These are phyloP conservation scores for Salix purpurea DNA, from an alignment of 345 rosid genomes.

Conservation along the genomic window DNA sequence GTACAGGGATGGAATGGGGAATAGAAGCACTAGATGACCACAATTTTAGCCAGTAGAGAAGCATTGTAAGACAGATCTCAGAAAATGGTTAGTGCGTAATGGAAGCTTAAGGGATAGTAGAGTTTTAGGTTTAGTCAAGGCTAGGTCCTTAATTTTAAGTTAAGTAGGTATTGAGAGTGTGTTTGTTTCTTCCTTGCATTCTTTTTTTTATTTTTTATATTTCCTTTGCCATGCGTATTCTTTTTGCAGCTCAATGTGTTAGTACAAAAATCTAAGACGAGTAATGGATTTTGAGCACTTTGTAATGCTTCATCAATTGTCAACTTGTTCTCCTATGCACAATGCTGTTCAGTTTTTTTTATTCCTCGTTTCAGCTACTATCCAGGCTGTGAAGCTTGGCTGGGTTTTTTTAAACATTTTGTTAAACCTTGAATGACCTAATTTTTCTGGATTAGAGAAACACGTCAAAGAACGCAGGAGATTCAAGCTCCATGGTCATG, in stretches of 20 bases:
- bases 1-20: conserved; percentile 50
- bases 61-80: conserved; percentile 27
- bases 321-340: background rate
- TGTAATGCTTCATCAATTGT: background rate
- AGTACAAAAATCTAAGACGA: conserved; percentile 29
- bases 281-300: conserved; percentile 35
- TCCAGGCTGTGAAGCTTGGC: background rate
- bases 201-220: conserved; percentile 12
- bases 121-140: conserved; percentile 31
- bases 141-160: conserved; percentile 31
- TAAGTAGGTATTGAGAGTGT: conserved; percentile 25
- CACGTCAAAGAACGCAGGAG: background rate
- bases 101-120: conserved; percentile 29
- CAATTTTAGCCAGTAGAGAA: conserved; percentile 32
- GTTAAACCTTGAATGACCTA: background rate
- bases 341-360: background rate
- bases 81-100: conserved; percentile 20
- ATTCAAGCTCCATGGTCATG: background rate
- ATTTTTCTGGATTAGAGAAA: background rate
- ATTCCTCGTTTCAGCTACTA: background rate
- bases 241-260: conserved; percentile 63
- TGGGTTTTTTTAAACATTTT: background rate
- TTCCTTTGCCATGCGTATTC: conserved; percentile 34
- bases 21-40: conserved; percentile 39
- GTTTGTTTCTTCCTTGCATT: conserved; percentile 16